Evolutionary conservation across 2,329 filamentous ascomycete species (phyloP), one percentile per base, ranked within the genome.

Genomic region (Xylaria polymorpha): DNA sequence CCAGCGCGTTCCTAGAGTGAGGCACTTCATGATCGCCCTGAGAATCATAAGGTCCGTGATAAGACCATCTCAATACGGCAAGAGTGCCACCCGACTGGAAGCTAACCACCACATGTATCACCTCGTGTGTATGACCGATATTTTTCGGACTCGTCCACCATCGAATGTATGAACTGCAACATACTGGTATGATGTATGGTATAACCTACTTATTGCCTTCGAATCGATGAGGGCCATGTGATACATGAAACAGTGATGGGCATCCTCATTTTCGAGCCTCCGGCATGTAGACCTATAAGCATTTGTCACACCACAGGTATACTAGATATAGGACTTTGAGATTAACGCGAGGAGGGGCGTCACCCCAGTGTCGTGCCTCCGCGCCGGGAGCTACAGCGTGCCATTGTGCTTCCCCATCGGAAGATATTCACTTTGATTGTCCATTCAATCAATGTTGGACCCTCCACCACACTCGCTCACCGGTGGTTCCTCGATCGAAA

Each of bases 51-150:
- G 15, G 48, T 51, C 37, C 35, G 14, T 55, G 61, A 70, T 67
- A 62, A 53, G 57, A 29, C 65, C 56, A 58, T 35, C 59, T 67
- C 64, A 63, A 67, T 67, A 14, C n/a, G 64, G 64, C 59, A 67
- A 59, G 64, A 55, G 64, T 61, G 8, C 18, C 14, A 56, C 46
- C 22, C 48, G 55, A 55, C 55, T 50, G 63, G 60, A 56, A 57
- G 37, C 18, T 51, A 51, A 41, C 22, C 32, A 25, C 32, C 14
- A n/a, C 43, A 39, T 25, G 32, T 12, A 44, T 37, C n/a, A 32
- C 43, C 37, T 60, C 62, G 44, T 35, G n/a, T 48, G n/a, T 48
- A 48, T 48, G 39, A n/a, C 32, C 32, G 20, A 50, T 48, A 22
- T 37, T 59, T 35, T 44, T 51, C 22, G 48, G 53, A 41, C 18